phyloP scores from a whole-genome alignment of 1,284 basidiomycete species.

The Tylopilus sp. region DNA sequence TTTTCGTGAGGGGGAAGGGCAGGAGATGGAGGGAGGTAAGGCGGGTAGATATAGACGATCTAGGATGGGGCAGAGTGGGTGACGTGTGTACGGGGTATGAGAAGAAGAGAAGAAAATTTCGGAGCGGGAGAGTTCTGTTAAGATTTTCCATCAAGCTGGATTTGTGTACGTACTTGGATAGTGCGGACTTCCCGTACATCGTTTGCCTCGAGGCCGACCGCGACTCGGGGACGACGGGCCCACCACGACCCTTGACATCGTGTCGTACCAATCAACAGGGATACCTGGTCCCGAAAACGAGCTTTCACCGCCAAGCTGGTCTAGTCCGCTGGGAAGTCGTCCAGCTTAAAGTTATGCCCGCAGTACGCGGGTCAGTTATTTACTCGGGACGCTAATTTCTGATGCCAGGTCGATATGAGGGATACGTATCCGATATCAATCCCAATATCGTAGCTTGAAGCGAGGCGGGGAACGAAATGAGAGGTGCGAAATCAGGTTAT shows the following conservation, averaged over 20 bases:
- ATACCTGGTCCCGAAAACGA: not conserved
- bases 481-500: slow-evolving; percentile 16
- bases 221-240: too few relatives aligned
- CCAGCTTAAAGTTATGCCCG: slow-evolving; percentile 16
- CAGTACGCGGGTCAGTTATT: not conserved
- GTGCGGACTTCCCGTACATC: slow-evolving; percentile 16
- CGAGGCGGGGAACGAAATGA: slow-evolving; percentile 16
- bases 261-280: not conserved
- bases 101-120: slow-evolving; percentile 4
- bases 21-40: not conserved
- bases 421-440: slow-evolving; percentile 19
- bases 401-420: slow-evolving; percentile 19
- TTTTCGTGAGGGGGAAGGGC: slow-evolving; percentile 22
- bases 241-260: slow-evolving; percentile 5
- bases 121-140: slow-evolving; percentile 1
- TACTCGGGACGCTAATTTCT: slow-evolving; percentile 20
- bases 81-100: not conserved
- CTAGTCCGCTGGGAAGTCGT: slow-evolving; percentile 1
- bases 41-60: slow-evolving; percentile 22
- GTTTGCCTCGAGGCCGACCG: slow-evolving; percentile 11
- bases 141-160: slow-evolving; percentile 21
- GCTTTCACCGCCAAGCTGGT: not conserved
- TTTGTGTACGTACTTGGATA: slow-evolving; percentile 31
- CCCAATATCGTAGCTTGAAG: slow-evolving; percentile 18
- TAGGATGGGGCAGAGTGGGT: not conserved